phyloP scores from a whole-genome alignment of 768 basidiomycete species.

The Suillus lakei region DNA sequence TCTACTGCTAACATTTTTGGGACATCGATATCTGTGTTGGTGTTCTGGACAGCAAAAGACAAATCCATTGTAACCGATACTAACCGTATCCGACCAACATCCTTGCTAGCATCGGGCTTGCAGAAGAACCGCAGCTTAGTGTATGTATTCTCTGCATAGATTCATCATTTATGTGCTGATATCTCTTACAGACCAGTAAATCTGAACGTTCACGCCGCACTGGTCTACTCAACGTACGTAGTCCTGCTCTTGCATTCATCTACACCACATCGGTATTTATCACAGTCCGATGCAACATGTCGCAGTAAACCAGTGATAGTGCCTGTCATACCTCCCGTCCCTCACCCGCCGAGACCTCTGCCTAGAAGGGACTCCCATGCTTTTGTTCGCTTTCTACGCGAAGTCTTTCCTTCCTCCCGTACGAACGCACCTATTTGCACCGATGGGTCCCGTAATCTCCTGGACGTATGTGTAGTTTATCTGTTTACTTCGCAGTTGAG shows the following conservation, averaged over 20 bases:
- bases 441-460: background rate
- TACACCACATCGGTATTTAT: background rate
- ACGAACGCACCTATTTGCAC: background rate
- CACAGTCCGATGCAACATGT: background rate
- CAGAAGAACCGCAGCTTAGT: background rate
- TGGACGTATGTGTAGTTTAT: background rate
- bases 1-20: no score
- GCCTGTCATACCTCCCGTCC: background rate
- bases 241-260: background rate
- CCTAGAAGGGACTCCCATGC: background rate
- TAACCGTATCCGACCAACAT: background rate
- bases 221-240: background rate
- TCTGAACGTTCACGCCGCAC: background rate
- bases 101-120: background rate
- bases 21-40: no score
- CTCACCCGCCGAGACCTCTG: background rate
- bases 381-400: background rate
- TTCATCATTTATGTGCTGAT: background rate
- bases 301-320: background rate
- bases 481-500: background rate
- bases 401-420: background rate
- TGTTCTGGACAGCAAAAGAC: background rate
- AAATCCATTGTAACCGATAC: background rate
- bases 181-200: background rate
- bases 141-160: background rate